Base-by-base conservation (phyloP, 805 yeast genomes). In the Candida maltosa region DNA sequence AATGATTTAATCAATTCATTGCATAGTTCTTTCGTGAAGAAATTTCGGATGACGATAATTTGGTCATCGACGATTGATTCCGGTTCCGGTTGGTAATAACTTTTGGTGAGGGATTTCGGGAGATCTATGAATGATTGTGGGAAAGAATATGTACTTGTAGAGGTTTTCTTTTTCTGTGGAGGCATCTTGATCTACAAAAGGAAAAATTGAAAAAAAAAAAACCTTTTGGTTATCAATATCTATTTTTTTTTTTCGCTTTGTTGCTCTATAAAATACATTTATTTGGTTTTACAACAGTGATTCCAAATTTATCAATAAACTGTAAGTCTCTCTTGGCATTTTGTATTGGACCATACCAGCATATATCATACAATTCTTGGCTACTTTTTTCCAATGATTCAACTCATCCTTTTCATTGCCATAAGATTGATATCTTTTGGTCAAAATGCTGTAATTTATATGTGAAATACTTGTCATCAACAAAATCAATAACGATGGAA, bases 311-410 rank as follows among this genome's bases (percentile, higher is more conserved):
- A 83, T 78, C 50, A 85, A 64, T 27, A 78, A 71, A 46, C 85
- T 78, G 54, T 84, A 87, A 0, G 87, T 80, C 48, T 87, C 95
- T 39, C 83, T 62, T 6, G 96, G 95, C 94, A 89, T 87, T 55
- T 83, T 81, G 60, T 85, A 88, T 61, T 87, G 95, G 24, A 89
- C 82, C 80, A 91, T 83, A 41, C 97, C 97, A 5, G 97, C 95
- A 57, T 83, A 91, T 3, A 89, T 78, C 88, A 89, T 87, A 58
- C 95, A 84, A 58, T 87, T 87, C 56, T 79, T 83, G 2, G 95
- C 87, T 44, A 83, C 70, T 17, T 48, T 44, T 42, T 72, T 73
- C 51, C 87, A 62, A 27, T 76, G 74, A 3, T 58, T 65, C 15
- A 74, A 59, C 52, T 80, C 83, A 38, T 73, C 76, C 32, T 48